Percentiles rank a stretch among this genome's conserved stretches.
These are phyloP conservation scores for Pulveroboletus ravenelii DNA, from an alignment of 768 basidiomycete species.

Conservation along the genomic window DNA sequence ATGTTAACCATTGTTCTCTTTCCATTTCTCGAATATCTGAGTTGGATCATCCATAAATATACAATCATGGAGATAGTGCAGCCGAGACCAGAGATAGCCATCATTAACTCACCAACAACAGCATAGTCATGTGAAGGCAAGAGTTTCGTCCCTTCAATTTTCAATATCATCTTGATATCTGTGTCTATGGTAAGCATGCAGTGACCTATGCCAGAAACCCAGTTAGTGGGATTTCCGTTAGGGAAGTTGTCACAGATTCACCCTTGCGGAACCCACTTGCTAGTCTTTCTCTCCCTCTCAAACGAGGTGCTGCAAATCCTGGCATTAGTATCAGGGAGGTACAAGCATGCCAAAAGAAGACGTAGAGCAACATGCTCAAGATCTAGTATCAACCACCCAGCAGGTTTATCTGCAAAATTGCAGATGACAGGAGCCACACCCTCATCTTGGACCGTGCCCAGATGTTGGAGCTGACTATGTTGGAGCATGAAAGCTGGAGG, in stretches of 20 bases:
- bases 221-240: not conserved
- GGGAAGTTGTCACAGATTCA: slow-evolving; percentile 15
- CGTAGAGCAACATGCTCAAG: not conserved
- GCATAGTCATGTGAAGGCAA: slow-evolving; percentile 82
- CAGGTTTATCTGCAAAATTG: not conserved
- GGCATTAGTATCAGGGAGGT: not conserved
- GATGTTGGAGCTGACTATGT: slow-evolving; percentile 29
- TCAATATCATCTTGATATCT: slow-evolving; percentile 37
- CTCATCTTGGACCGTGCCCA: slow-evolving; percentile 52
- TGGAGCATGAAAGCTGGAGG: slow-evolving; percentile 55
- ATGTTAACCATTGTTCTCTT: slow-evolving; percentile 51
- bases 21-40: slow-evolving; percentile 43
- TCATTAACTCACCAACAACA: slow-evolving; percentile 54
- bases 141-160: slow-evolving; percentile 44
- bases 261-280: slow-evolving; percentile 54
- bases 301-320: slow-evolving; percentile 49
- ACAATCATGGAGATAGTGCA: not conserved
- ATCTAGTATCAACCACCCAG: not conserved
- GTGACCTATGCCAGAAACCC: no score
- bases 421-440: slow-evolving; percentile 35
- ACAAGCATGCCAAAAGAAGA: no score
- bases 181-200: slow-evolving; percentile 83
- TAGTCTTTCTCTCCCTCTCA: slow-evolving; percentile 70
- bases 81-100: not conserved
- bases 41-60: not conserved